Percentiles rank a stretch among this genome's conserved stretches.
These are phyloP conservation scores for Leptographium wingfieldii DNA, from an alignment of 2,329 filamentous ascomycete genomes.

Conservation along the genomic window DNA sequence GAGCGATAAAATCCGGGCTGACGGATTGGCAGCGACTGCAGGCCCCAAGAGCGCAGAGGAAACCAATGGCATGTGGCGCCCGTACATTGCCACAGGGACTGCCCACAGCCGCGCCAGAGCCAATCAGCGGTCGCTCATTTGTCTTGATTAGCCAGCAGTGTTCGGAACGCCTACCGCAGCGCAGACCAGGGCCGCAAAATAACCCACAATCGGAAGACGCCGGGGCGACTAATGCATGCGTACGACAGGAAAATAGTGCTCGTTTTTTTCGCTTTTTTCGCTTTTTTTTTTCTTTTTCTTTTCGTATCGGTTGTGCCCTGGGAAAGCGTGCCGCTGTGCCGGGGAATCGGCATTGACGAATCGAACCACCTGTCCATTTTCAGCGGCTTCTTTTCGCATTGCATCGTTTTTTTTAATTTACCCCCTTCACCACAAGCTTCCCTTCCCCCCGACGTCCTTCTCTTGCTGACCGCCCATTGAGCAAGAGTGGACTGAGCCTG, in stretches of 20 bases:
- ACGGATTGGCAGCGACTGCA: neutral
- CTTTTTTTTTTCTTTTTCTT: neutral
- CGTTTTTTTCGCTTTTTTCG: neutral
- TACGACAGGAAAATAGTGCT: neutral
- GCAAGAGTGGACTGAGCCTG: no score
- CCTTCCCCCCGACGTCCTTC: neutral
- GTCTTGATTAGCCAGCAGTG: constrained; percentile 2
- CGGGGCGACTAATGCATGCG: constrained; percentile 1
- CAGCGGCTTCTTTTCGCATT: neutral
- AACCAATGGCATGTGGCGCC: neutral
- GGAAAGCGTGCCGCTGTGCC: neutral
- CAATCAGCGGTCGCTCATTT: constrained; percentile 11
- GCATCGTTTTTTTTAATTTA: neutral
- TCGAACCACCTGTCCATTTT: constrained; percentile 4
- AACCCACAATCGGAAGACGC: constrained; percentile 11
- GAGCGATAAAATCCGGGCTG: constrained; percentile 3
- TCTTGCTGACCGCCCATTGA: neutral
- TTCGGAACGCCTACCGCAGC: neutral
- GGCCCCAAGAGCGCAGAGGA: neutral
- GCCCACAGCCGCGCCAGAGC: neutral
- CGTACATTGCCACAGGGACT: neutral
- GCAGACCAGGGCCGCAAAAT: neutral
- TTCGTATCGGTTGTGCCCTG: neutral
- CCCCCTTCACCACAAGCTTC: neutral
- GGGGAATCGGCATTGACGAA: constrained; percentile 7